Conservation (phyloP, 306 rosid species). For the Medicago ruthenica region DNA sequence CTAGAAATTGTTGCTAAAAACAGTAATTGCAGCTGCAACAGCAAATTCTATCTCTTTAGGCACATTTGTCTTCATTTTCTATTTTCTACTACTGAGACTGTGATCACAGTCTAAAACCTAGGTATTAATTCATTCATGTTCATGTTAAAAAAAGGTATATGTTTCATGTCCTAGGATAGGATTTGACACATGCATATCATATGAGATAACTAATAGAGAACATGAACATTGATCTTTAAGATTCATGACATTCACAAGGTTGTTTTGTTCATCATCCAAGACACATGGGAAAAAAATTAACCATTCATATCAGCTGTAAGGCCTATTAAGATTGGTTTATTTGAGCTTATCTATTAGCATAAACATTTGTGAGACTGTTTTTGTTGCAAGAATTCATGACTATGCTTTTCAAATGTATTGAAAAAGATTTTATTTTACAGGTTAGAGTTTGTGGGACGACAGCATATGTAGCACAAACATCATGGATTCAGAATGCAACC, state of each 20-base stretch:
- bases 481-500: constrained; percentile 94
- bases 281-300: background rate
- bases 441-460: constrained; percentile 76
- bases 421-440: constrained; percentile 39
- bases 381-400: background rate
- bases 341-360: background rate
- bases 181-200: too few relatives aligned
- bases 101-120: background rate
- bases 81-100: background rate
- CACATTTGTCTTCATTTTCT: background rate
- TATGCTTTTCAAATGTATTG: background rate
- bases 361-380: background rate
- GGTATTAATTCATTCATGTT: background rate
- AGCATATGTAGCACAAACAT: constrained; percentile 88
- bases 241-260: too few relatives aligned
- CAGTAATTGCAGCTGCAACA: background rate
- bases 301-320: background rate
- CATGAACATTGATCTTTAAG: too few relatives aligned
- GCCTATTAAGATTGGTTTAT: background rate
- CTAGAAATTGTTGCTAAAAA: background rate
- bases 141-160: background rate
- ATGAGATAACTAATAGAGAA: too few relatives aligned
- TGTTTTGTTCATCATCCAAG: too few relatives aligned
- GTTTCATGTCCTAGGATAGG: background rate
- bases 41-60: background rate